Conservation (phyloP, 2,329 filamentous ascomycete species). For the Diaporthe sp. region DNA sequence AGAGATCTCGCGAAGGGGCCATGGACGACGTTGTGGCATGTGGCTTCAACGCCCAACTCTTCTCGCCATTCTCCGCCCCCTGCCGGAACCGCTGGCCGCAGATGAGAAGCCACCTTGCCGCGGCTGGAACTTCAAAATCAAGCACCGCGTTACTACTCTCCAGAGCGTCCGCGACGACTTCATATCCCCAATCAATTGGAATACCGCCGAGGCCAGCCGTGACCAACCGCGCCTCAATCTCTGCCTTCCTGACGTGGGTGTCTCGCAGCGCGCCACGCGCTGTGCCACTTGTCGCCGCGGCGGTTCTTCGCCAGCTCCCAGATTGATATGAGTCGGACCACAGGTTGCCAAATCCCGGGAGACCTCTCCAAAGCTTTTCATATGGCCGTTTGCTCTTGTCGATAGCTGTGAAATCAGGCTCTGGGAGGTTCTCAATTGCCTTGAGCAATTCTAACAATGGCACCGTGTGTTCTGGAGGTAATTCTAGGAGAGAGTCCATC, state of each 20-base stretch:
- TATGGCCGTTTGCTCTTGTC: background rate
- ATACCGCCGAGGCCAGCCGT: background rate
- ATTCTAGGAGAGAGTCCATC: background rate
- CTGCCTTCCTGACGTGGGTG: background rate
- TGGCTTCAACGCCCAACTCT: background rate
- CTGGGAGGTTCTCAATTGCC: background rate
- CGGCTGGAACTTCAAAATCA: background rate
- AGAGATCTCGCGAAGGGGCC: background rate
- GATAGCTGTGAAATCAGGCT: background rate
- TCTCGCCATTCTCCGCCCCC: background rate
- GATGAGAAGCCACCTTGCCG: background rate
- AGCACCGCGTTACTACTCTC: background rate
- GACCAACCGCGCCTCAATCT: background rate
- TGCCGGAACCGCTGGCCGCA: background rate
- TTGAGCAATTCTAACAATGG: background rate
- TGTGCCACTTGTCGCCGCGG: background rate
- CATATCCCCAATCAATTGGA: background rate
- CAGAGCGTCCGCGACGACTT: background rate
- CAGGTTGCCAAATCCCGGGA: background rate
- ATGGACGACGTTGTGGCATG: background rate
- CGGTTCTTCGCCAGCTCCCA: background rate
- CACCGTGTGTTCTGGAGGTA: background rate
- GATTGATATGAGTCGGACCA: background rate
- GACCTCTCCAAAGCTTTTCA: background rate
- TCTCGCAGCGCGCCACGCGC: background rate